Percentiles rank a stretch among this genome's conserved stretches.
These are phyloP conservation scores for Urochloa ruziziensis DNA, from an alignment of 176 grass and related monocot genomes.

Conservation along the genomic window DNA sequence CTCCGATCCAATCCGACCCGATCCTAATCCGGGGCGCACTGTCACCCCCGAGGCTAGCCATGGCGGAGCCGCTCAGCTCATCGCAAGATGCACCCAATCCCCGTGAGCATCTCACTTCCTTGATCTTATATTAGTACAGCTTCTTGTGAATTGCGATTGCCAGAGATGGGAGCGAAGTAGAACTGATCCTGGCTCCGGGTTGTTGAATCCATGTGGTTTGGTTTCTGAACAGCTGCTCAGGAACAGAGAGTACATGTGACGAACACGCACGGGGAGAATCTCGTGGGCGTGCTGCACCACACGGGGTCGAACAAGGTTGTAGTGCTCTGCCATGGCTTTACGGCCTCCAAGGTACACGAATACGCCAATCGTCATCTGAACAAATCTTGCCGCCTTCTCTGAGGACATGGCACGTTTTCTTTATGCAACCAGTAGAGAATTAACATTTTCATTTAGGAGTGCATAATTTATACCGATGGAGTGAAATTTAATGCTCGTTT, in stretches of 20 bases:
- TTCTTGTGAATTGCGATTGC: background rate
- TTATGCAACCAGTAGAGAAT: background rate
- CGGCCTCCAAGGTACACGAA: slow-evolving; percentile 55
- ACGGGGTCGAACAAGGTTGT: slow-evolving; percentile 68
- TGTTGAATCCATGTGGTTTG: slow-evolving; percentile 11
- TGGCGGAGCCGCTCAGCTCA: background rate
- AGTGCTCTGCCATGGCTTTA: slow-evolving; percentile 84
- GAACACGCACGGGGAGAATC: slow-evolving; percentile 78
- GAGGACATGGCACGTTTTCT: background rate
- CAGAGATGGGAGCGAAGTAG: background rate
- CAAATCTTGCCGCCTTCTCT: background rate
- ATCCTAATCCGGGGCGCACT: no score
- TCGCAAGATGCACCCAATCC: background rate
- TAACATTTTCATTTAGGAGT: background rate
- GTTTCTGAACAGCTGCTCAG: slow-evolving; percentile 27
- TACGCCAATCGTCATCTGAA: background rate
- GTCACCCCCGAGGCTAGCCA: background rate
- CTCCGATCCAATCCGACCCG: background rate
- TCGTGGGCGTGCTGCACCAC: slow-evolving; percentile 65
- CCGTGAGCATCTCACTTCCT: background rate
- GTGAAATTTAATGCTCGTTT: slow-evolving; percentile 7
- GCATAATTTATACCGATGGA: background rate
- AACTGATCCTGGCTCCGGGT: background rate
- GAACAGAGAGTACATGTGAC: slow-evolving; percentile 49
- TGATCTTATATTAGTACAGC: background rate